Percentiles rank a stretch among this genome's conserved stretches.
Conservation (phyloP, 371 early-diverging fungal species). For the Mortierella sp. region DNA sequence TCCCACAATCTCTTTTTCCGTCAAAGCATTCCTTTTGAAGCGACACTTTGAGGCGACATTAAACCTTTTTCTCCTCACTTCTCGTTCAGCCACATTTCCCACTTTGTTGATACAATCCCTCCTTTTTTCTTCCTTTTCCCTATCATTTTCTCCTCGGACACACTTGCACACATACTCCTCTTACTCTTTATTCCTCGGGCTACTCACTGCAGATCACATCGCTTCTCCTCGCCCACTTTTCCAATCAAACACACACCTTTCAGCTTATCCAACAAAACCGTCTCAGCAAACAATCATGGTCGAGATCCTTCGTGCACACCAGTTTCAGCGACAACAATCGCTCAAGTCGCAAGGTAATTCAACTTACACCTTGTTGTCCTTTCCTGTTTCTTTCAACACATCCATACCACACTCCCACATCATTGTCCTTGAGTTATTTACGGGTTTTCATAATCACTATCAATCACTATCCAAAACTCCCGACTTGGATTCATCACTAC, state of each 20-base stretch:
- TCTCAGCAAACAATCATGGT: neutral
- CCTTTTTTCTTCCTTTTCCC: neutral
- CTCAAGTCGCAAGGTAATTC: conserved; percentile 11
- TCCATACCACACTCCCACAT: neutral
- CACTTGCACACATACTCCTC: neutral
- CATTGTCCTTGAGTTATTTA: no score
- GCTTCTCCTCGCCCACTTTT: conserved; percentile 1
- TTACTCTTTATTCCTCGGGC: neutral
- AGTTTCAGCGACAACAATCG: neutral
- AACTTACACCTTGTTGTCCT: neutral
- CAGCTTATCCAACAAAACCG: neutral
- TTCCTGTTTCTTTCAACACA: neutral
- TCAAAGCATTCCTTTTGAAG: neutral
- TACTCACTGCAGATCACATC: neutral
- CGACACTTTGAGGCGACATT: conserved; percentile 1
- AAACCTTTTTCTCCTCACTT: neutral
- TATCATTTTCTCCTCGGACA: neutral
- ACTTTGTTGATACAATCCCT: neutral
- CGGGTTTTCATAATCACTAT: no score
- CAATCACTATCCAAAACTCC: no score
- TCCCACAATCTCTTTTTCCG: neutral
- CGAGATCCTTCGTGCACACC: conserved; percentile 7
- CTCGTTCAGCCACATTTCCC: no score
- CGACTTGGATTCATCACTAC: no score
- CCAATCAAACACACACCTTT: neutral